Evolutionary conservation across 1,284 basidiomycete genomes (phyloP), one percentile per base, ranked within the genome.

Genomic region (Boletellus deceptivus): DNA sequence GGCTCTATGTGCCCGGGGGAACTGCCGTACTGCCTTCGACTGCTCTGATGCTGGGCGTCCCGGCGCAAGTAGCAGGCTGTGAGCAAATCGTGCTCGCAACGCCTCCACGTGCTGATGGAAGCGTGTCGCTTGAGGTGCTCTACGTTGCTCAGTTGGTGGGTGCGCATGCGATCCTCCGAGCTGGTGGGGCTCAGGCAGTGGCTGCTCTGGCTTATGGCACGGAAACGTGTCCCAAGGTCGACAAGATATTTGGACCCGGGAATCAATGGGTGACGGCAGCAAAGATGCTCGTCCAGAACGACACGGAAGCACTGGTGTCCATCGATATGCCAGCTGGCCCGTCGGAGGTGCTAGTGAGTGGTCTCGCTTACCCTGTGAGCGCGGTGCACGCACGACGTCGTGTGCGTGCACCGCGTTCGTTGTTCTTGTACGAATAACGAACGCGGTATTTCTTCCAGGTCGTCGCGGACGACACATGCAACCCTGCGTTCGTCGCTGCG

Each of bases 241-340:
- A 99, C 78, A 99, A 98, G 74, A 96, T 99, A 60, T 97, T 98
- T 63, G 97, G 97, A 17, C 97, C 97, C 3, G 97, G 97, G 22
- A 99, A 99, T 69, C 97, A 99, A 70, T 99, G 96, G 89, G 97
- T 99, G 24, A 99, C 96, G 0, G 97, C 97, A 1, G 96, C 96
- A 51, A 99, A 99, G 77, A 98, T 99, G 97, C 74, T 98, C 55
- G 94, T 98, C 18, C 95, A 98, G 71, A 98, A 98, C 70, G 97
- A 99, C 69, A 94, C 94, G n/a, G 91, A 95, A 64, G 96, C 97
- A 6, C 74, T 95, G 54, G 93, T 98, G 10, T 89, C 91, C 18
- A 99, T 99, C 65, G 97, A 99, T 71, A 99, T 99, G 93, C 97
- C 97, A 35, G 97, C 97, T 20, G 97, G 97, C 7, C 97, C 97